Evolutionary conservation across 306 rosid species (phyloP), one percentile per base, ranked within the genome.

Genomic region (Corylus avellana): DNA sequence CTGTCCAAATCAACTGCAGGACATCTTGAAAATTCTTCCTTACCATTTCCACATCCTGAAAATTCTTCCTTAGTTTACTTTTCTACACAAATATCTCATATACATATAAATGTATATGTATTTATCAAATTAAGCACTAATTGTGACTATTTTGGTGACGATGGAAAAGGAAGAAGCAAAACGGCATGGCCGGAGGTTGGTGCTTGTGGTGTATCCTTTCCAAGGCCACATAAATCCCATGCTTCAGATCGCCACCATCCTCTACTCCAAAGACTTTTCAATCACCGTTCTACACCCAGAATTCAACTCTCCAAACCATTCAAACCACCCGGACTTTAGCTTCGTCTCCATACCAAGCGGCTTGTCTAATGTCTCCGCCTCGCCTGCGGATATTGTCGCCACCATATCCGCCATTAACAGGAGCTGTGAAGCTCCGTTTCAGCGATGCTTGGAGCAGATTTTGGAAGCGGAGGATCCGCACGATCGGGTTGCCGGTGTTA

Each of bases 221-320:
- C 82, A 78, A 81, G 88, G 85, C 54, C 85, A 80, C 32, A 69
- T 77, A 3, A 67, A 57, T 66, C 84, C 87, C 0, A 84, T 80
- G 84, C 74, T 84, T 57, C 56, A 84, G 32, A 82, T 80, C 0
- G 87, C 84, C 72, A 37, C 55, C 5, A 18, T 80, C 27, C 83
- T 84, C 1, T 4, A 77, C 27, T 70, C 77, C 57, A 80, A 74
- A 11, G 83, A 80, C 84, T 77, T 84, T 27, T 81, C 85, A 61
- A 74, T 85, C 39, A 78, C 80, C 73, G 63, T 85, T 37, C n/a
- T 77, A 4, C 87, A 80, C 74, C 75, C 77, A 10, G 9, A 53
- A 3, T 69, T 74, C 72, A 84, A 62, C 78, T 69, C 87, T 53
- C 77, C 50, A 0, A 55, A 77, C 39, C 87, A 77, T 59, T 69